Conservation (phyloP, 2,329 filamentous ascomycete genomes). For the Coniochaeta pulveracea region DNA sequence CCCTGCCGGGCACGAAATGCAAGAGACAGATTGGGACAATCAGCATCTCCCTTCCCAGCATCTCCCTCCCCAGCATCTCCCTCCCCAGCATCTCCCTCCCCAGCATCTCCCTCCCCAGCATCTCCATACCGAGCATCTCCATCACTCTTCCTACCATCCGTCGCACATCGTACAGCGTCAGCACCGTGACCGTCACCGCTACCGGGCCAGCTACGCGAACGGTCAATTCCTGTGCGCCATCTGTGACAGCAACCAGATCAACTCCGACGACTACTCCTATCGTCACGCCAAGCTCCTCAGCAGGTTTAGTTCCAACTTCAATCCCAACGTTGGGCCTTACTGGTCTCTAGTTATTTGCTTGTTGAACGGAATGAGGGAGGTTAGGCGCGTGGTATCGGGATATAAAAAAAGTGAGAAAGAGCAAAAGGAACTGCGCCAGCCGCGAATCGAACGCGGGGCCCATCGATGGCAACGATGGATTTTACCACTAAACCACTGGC, state of each 20-base stretch:
- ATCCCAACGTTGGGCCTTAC: too few species aligned
- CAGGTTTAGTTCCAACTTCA: too few species aligned
- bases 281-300: too few species aligned
- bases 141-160: too few species aligned
- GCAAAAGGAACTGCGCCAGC: too few species aligned
- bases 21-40: neutral
- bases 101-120: neutral
- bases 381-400: too few species aligned
- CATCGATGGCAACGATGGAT: constrained; percentile 34
- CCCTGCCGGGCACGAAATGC: neutral
- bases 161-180: neutral
- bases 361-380: too few species aligned
- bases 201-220: neutral
- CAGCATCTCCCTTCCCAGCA: neutral
- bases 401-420: too few species aligned
- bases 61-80: neutral
- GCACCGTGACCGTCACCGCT: neutral
- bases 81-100: neutral
- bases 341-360: too few species aligned
- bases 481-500: constrained; percentile 39
- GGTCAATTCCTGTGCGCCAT: neutral
- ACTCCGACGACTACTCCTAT: too few species aligned
- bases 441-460: constrained; percentile 3
- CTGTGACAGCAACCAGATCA: too few species aligned
- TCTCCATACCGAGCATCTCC: neutral